Conservation (phyloP, 2,329 filamentous ascomycete genomes). For the Verticillium albo-atrum region DNA sequence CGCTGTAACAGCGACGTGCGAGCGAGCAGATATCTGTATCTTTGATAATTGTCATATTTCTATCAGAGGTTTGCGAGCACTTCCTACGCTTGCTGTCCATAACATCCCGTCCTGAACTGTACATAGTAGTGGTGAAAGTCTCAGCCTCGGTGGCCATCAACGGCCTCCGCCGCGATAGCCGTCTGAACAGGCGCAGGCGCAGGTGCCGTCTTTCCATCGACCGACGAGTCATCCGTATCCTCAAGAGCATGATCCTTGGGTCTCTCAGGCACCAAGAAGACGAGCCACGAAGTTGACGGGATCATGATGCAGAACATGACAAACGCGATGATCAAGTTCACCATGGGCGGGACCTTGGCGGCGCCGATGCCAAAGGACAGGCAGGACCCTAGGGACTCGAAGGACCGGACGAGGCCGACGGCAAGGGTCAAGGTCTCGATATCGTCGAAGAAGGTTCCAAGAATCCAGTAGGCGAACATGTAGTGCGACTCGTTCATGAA, state of each 20-base stretch:
- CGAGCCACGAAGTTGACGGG: conserved; percentile 28
- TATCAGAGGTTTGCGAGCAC: too few species aligned
- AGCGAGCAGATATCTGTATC: background rate
- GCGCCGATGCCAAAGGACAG: conserved; percentile 44
- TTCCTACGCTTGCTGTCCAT: too few species aligned
- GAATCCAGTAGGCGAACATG: conserved; percentile 48
- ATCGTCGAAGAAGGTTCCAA: conserved; percentile 46
- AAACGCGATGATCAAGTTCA: conserved; percentile 43
- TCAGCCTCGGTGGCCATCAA: background rate
- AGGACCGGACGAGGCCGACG: conserved; percentile 41
- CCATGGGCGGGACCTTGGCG: conserved; percentile 37
- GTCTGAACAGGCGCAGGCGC: background rate
- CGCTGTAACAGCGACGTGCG: background rate
- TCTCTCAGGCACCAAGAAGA: conserved; percentile 31
- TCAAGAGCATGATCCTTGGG: conserved; percentile 15
- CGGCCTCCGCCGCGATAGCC: background rate
- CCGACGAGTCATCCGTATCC: background rate
- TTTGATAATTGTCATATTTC: background rate
- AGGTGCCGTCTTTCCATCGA: background rate
- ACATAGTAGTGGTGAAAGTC: background rate
- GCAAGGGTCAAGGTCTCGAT: conserved; percentile 45
- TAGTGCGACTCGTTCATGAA: conserved; percentile 48
- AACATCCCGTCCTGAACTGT: too few species aligned
- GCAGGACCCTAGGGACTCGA: conserved; percentile 42
- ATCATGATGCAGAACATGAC: conserved; percentile 40